Evolutionary conservation across 768 basidiomycete genomes (phyloP), one percentile per base, ranked within the genome.

Genomic region (Paxillus involutus): DNA sequence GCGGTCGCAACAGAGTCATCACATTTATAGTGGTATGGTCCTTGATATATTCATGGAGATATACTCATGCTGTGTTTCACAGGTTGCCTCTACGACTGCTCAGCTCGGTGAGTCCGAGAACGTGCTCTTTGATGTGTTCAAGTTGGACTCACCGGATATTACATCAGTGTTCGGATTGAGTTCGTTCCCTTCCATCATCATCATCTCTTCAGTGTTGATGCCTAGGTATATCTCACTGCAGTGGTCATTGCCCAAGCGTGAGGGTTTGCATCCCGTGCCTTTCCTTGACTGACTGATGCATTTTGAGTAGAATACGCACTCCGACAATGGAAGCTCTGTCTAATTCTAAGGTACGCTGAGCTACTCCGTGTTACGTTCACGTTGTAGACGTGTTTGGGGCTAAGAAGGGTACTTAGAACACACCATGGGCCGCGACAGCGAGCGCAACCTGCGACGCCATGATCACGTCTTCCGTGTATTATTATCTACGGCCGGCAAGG

Each of bases 361-460:
- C 3, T 4, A 14, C 29, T n/a, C 21, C 11, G 16, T 48, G 41
- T 6, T 14, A 24, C 21, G 14, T 26, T 11, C 12, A 12, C 11
- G 29, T 21, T 16, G 21, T 36, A 8, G 4, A 2, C 4, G 13
- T 19, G 26, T 19, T 44, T 17, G 32, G 17, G 19, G 16, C 29
- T 51, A 12, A 47, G 17, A 9, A 43, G 2, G 17, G 10, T 3
- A 13, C 3, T 6, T 39, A 67, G 65, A 53, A 26, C 35, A 8
- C 39, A 32, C 47, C 57, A 17, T 9, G 57, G 26, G 33, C 49
- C 13, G 51, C 56, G 12, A 3, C 63, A 26, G 44, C 59, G 10
- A 58, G 61, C 19, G 57, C 66, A 16, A 2, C 56, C 16, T 68
- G 66, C 26, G 63, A 65, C 49, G 47, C 45, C 13, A 6, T 52